phyloP scores from a whole-genome alignment of 2,329 filamentous ascomycete genomes.

The Trichoderma lentiforme region DNA sequence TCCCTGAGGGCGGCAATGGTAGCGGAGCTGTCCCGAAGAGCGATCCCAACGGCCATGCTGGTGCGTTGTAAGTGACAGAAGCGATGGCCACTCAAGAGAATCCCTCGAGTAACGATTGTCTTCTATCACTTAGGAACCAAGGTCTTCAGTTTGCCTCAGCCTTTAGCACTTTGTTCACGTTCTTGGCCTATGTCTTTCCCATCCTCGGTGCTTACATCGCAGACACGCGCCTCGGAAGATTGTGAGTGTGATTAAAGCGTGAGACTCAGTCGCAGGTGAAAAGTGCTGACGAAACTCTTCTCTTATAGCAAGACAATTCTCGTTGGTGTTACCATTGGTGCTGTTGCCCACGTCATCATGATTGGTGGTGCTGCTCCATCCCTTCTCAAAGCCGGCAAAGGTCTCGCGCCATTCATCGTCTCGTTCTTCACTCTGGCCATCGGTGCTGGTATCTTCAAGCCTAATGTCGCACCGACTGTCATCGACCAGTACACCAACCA shows the following conservation, averaged over 20 bases:
- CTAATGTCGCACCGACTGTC: constrained; percentile 16
- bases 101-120: neutral
- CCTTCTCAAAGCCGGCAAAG: constrained; percentile 16
- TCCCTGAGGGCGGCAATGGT: constrained; percentile 11
- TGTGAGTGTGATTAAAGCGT: neutral
- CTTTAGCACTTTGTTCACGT: constrained; percentile 18
- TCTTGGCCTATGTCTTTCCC: constrained; percentile 19
- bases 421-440: constrained; percentile 17
- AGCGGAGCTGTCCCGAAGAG: constrained; percentile 16
- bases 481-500: constrained; percentile 17
- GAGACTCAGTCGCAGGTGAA: neutral
- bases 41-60: constrained; percentile 18
- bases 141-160: constrained; percentile 19
- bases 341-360: constrained; percentile 18
- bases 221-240: constrained; percentile 13
- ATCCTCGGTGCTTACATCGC: constrained; percentile 19
- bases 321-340: constrained; percentile 15
- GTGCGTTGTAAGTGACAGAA: constrained; percentile 15
- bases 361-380: constrained; percentile 17
- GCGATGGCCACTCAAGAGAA: neutral
- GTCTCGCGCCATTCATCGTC: constrained; percentile 16
- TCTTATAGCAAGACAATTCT: constrained; percentile 15
- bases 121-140: neutral
- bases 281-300: neutral
- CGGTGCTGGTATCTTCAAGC: constrained; percentile 19